A percentile compares a stretch with the other conserved stretches of the same genome.
Evolutionary conservation across 2,329 filamentous ascomycete species (phyloP).

Genomic region (Fusarium redolens): DNA sequence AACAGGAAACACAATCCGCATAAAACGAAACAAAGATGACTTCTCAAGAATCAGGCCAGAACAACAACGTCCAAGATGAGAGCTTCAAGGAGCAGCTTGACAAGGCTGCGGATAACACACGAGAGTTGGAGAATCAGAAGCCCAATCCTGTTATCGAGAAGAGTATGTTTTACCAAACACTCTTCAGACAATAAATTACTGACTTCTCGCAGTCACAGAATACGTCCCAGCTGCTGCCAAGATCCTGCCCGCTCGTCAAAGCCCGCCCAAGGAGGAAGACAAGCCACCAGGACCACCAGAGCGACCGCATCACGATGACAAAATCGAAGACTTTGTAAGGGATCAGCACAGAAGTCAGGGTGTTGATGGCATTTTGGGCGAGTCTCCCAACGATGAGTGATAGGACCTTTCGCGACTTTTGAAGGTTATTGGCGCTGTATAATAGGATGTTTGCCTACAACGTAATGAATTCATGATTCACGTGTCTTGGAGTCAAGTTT

Average conservation of each 20-base stretch:
- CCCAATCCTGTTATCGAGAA: constrained; percentile 57
- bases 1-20: constrained; percentile 4
- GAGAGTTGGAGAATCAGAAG: constrained; percentile 41
- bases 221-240: constrained; percentile 58
- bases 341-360: constrained; percentile 63
- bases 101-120: constrained; percentile 52
- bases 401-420: background rate
- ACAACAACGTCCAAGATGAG: constrained; percentile 27
- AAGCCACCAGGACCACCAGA: constrained; percentile 52
- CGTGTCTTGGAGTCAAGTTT: background rate
- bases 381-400: constrained; percentile 29
- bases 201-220: constrained; percentile 52
- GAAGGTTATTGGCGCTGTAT: constrained; percentile 1
- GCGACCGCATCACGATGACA: constrained; percentile 58
- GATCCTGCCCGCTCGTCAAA: constrained; percentile 52
- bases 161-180: constrained; percentile 46
- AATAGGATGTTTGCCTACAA: constrained; percentile 7
- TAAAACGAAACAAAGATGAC: constrained; percentile 23
- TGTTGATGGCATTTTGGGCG: constrained; percentile 43
- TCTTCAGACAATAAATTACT: background rate
- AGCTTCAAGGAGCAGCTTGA: constrained; percentile 60
- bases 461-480: constrained; percentile 12
- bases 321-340: constrained; percentile 65
- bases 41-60: constrained; percentile 17
- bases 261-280: constrained; percentile 36